Percentiles rank a stretch among this genome's conserved stretches.
These are phyloP conservation scores for Irpex lacteus DNA, from an alignment of 1,284 basidiomycete species.

Conservation along the genomic window DNA sequence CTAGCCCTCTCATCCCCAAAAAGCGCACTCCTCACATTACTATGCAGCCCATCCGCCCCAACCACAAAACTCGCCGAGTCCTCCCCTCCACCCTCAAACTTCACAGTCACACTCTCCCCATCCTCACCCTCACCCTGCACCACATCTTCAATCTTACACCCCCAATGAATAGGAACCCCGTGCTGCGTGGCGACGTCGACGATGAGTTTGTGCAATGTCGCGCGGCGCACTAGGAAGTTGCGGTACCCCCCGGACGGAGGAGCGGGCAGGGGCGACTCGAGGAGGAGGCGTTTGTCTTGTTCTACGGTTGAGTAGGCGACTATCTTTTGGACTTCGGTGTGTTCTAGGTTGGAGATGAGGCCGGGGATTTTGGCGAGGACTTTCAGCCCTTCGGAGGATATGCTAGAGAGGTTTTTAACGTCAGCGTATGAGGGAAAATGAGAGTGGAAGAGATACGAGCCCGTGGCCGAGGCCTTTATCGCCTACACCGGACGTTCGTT, in stretches of 20 bases:
- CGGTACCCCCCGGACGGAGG: slow-evolving; percentile 4
- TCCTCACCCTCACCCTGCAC: slow-evolving; percentile 26
- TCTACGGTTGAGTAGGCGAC: slow-evolving; percentile 30
- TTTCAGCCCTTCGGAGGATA: slow-evolving; percentile 39
- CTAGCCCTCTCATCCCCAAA: slow-evolving; percentile 38
- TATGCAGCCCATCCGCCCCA: slow-evolving; percentile 47
- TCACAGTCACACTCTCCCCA: slow-evolving; percentile 30
- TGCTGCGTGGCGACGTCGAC: slow-evolving; percentile 31
- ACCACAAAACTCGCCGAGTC: slow-evolving; percentile 40
- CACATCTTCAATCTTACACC: slow-evolving; percentile 32
- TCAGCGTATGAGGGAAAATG: too few species aligned
- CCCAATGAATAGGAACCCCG: slow-evolving; percentile 38
- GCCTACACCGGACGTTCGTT: slow-evolving; percentile 29
- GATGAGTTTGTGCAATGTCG: slow-evolving; percentile 32
- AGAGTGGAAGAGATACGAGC: too few species aligned
- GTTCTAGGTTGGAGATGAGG: slow-evolving; percentile 27
- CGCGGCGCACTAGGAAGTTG: slow-evolving; percentile 24
- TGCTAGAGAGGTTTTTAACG: too few species aligned
- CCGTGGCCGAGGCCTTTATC: slow-evolving; percentile 35
- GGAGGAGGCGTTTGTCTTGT: slow-evolving; percentile 32
- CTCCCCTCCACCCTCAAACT: slow-evolving; percentile 36
- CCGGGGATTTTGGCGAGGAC: slow-evolving; percentile 39
- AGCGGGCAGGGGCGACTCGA: slow-evolving; percentile 9
- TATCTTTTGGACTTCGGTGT: slow-evolving; percentile 25
- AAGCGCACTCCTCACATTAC: slow-evolving; percentile 36